Percentiles rank a stretch among this genome's conserved stretches.
Conservation (phyloP, 2,329 filamentous ascomycete genomes). For the Xylariaceae sp. region DNA sequence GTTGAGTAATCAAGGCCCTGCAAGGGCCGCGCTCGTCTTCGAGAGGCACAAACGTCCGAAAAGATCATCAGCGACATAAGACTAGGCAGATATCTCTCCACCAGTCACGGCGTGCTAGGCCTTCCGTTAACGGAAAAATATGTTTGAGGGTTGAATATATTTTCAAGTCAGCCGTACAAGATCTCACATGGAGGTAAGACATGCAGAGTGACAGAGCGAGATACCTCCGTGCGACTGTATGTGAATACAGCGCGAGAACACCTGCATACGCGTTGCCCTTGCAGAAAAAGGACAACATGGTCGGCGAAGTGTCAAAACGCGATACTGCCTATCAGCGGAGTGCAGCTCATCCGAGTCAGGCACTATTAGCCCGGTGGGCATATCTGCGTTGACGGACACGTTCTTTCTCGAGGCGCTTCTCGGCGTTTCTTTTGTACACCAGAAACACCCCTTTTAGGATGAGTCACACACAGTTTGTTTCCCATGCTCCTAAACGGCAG, state of each 20-base stretch:
- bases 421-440: conserved; percentile 18
- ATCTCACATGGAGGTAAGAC: conserved; percentile 27
- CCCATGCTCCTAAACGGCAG: conserved; percentile 13
- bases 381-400: conserved; percentile 7
- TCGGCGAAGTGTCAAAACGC: conserved; percentile 19
- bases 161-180: conserved; percentile 2
- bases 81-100: background rate
- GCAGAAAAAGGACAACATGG: conserved; percentile 11
- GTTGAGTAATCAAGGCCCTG: conserved; percentile 1
- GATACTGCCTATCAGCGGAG: conserved; percentile 2
- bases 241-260: background rate
- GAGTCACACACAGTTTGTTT: conserved; percentile 15
- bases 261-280: conserved; percentile 16
- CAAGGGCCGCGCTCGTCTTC: background rate
- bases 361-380: background rate
- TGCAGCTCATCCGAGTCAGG: conserved; percentile 1
- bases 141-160: background rate
- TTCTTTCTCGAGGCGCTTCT: conserved; percentile 8
- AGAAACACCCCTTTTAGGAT: conserved; percentile 10
- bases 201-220: conserved; percentile 8
- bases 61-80: background rate
- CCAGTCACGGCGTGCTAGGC: background rate
- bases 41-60: background rate
- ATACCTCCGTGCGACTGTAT: background rate
- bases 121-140: background rate